Base-by-base conservation (phyloP, 2,329 filamentous ascomycete genomes). In the Xylariaceae sp. region DNA sequence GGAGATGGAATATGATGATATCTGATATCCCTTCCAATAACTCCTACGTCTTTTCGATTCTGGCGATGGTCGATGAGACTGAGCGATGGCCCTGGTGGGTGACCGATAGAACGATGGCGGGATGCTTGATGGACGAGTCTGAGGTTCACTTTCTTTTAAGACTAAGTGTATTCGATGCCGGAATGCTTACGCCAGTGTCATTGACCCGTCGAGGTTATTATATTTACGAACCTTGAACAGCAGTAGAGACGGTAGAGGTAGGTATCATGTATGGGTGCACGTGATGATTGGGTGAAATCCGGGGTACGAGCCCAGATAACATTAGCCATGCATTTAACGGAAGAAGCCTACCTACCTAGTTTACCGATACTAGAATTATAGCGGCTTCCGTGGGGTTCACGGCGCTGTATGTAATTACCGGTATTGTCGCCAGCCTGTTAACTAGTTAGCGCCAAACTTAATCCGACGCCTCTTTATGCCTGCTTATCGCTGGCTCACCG, bases 221-320 rank as follows among this genome's bases (percentile, higher is more conserved):
- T 29, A 19, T 15, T 43, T 26, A 19, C 16, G 41, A 16, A 43
- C 12, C 21, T 29, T 43, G 15, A 30, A 21, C 21, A 26, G 51
- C 22, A n/a, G n/a, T 39, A 22, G 47, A 10, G 34, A 43, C 49
- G 52, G 45, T 49, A 53, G 43, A 53, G 47, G 30, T 47, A 53
- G 47, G 30, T 47, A 4, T 26, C 26, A 26, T 26, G 32, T 34
- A 58, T 32, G 46, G 55, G 26, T 55, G 49, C 53, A 57, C 55
- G 55, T 57, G 55, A 57, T 49, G 42, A 54, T 46, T 43, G 43
- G 40, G 34, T 6, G 21, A 32, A 41, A 44, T 43, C 19, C 19
- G 41, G 21, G 41, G 21, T 16, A 12, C 18, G 12, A 44, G 26
- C 42, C 42, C 37, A 50, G 51, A 54, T 56, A 48, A 40, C 30